phyloP scores from a whole-genome alignment of 352 stramenopile genomes.

The Pythium oligandrum region DNA sequence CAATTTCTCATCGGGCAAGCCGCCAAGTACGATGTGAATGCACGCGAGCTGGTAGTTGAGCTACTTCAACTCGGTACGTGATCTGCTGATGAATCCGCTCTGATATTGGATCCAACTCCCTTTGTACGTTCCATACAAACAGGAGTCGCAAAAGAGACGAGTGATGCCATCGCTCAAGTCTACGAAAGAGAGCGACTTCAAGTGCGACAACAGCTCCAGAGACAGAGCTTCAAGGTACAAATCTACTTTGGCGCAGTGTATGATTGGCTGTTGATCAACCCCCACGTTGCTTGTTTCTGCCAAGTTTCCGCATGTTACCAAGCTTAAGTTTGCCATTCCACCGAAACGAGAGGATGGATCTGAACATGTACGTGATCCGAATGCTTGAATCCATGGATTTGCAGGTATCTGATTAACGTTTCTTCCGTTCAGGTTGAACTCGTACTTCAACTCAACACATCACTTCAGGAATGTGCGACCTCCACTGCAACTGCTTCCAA shows the following conservation, averaged over 20 bases:
- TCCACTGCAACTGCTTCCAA: no score
- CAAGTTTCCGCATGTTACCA: no score
- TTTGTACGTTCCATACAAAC: no score
- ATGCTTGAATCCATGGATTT: no score
- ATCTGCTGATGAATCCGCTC: not conserved
- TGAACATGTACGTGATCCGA: no score
- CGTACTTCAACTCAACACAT: no score
- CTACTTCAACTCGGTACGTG: slow-evolving; percentile 38
- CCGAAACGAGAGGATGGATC: no score
- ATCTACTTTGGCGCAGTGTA: not conserved
- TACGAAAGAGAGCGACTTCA: slow-evolving; percentile 21
- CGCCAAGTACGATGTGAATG: slow-evolving; percentile 37
- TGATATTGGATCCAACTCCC: not conserved
- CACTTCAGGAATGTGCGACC: no score
- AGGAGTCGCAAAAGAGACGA: slow-evolving; percentile 7
- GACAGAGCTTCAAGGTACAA: slow-evolving; percentile 31
- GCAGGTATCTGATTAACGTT: no score
- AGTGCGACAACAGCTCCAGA: slow-evolving; percentile 31
- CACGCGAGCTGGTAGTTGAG: slow-evolving; percentile 34
- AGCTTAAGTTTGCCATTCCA: no score
- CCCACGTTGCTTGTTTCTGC: no score
- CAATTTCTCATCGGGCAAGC: slow-evolving; percentile 45
- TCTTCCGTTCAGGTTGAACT: no score
- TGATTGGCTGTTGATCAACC: not conserved
- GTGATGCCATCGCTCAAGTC: slow-evolving; percentile 21